Base-by-base conservation (phyloP, 768 basidiomycete genomes). In the Thelephora ganbajun region DNA sequence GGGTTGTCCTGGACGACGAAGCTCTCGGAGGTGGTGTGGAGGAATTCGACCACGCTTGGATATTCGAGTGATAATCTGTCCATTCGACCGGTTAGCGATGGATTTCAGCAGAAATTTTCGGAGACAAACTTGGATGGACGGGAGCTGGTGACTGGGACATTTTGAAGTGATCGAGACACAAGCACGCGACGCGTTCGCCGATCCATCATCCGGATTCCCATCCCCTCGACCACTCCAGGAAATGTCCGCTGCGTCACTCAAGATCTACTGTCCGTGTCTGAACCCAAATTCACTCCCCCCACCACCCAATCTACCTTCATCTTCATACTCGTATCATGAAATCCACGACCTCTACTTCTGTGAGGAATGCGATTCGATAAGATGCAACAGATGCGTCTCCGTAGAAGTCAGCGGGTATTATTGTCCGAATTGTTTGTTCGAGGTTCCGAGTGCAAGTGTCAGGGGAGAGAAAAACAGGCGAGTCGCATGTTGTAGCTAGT, bases 401-500 rank as follows among this genome's bases (percentile, higher is more conserved):
- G 70, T 90, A 39, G 96, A 99, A 76, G 86, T 98, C 61, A 87
- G 89, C 60, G 89, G 88, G 37, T 99, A 98, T 62, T 97, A 90
- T 63, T 99, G 96, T 61, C 96, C 96, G 30, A 93, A 94, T 62
- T 99, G 96, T 62, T 71, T 97, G 14, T 99, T 98, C 62, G 96
- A 99, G 61, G 96, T 99, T 11, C 94, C 96, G 0, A 91, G 84
- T 60, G 96, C 96, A 2, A 96, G 91, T 57, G 96, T 99, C n/a
- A 74, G 96, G 47, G 91, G 87, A 11, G 96, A 99, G 66, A 94
- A 92, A 73, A 97, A 96, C 59, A 75, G 93, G 94, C 88, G 53
- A 55, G 65, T 52, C 33, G 14, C 34, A 19, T 11, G 19, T 26
- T 23, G 34, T 2, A n/a, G 12, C n/a, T n/a, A n/a, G n/a, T n/a